phyloP scores from a whole-genome alignment of 139 green algal species.

The Tetraselmis striata region DNA sequence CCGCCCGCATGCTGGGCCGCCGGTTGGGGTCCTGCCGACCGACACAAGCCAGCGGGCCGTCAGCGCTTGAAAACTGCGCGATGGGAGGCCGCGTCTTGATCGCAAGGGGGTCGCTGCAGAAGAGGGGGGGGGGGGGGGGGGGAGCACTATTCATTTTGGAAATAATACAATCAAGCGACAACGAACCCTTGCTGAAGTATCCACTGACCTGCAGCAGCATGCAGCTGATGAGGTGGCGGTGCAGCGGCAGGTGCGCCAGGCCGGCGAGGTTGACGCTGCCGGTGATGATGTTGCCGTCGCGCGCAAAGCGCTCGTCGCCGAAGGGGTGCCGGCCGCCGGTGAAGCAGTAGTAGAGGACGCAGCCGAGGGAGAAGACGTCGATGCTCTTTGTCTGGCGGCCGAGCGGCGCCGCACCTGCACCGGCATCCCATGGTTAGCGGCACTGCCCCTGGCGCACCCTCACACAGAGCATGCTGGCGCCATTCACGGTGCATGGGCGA shows the following conservation, averaged over 20 bases:
- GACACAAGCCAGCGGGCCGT: too few species aligned
- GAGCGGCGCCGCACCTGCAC: constrained; percentile 18
- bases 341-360: constrained; percentile 86
- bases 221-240: constrained; percentile 53
- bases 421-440: background rate
- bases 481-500: too few species aligned
- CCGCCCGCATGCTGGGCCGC: constrained; percentile 56
- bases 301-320: constrained; percentile 66
- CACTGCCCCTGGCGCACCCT: background rate
- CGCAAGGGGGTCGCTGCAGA: too few species aligned
- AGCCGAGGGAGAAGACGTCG: constrained; percentile 91
- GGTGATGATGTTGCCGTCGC: constrained; percentile 84
- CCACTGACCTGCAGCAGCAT: constrained; percentile 57
- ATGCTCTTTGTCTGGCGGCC: constrained; percentile 71
- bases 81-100: too few species aligned
- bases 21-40: constrained; percentile 32
- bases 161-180: too few species aligned
- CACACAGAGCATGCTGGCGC: too few species aligned
- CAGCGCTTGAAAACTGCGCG: too few species aligned
- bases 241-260: constrained; percentile 52
- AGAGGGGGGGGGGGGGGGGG: too few species aligned
- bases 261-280: constrained; percentile 9
- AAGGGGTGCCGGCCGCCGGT: constrained; percentile 84
- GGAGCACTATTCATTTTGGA: too few species aligned
- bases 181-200: too few species aligned